Base-by-base conservation (phyloP, 108 stramenopile species). In the Pelagomonas calceolata region DNA sequence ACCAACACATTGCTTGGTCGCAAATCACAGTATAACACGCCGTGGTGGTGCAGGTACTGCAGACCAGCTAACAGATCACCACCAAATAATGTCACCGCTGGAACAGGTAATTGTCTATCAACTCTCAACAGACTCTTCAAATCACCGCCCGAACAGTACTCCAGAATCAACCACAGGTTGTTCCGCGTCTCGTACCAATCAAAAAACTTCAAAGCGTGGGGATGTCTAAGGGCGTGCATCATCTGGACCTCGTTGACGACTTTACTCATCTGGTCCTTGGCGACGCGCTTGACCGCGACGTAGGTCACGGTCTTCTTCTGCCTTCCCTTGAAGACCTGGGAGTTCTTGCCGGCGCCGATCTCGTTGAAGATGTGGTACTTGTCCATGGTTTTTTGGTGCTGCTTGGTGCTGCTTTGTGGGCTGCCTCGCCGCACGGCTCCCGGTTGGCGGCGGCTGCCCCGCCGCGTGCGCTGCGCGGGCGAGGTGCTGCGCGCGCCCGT, bases 111-210 rank as follows among this genome's bases (percentile, higher is more conserved):
- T 29, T 51, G 75, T 26, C 73, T 63, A 68, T 85, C 84, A 51
- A 77, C 73, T 30, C 78, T 70, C 32, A 85, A 77, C 33, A 85
- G 66, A n/a, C 75, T 43, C 34, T 76, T 69, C 29, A 85, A 71
- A 69, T 79, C 76, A 16, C 84, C 84, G 17, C 83, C 85, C 16
- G 85, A 77, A 33, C 78, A 79, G 51, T 73, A 85, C 73, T 85
- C 85, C 30, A 85, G 78, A 34, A 85, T 85, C 17, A 85, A 72
- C 82, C 82, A 85, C 4, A 85, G 79, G 69, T 84, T 84, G 77
- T 84, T 76, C 21, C 83, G 66, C 37, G 85, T 85, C 81, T 85
- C 85, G 78, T 85, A 85, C 85, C 85, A 85, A 65, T 85, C 83
- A 65, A 77, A 70, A 70, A 85, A 85, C 37, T 77, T 76, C 34